Base-by-base conservation (phyloP, 2,329 filamentous ascomycete species). In the Botryotinia convoluta region DNA sequence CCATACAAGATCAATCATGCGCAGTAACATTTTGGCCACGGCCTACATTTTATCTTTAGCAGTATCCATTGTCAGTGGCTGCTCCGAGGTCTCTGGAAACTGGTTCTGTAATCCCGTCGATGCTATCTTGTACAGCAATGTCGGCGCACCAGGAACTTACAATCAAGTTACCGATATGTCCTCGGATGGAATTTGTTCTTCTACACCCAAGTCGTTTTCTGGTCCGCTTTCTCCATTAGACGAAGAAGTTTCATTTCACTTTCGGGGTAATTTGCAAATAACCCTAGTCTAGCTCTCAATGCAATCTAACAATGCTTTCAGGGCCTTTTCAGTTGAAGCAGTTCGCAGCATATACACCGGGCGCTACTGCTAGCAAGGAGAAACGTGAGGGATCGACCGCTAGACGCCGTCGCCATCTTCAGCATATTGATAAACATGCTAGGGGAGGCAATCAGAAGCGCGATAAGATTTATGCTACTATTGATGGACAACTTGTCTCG, bases 241-340 rank as follows among this genome's bases (percentile, higher is more conserved):
- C 75, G 89, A 92, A 80, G 91, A 92, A 83, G 92, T 93, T 83
- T 73, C 71, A 12, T 54, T 73, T 32, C 64, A 69, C 54, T 73
- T 73, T 35, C 65, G 71, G 35, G 71, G 71, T 64, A 73, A 51
- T 45, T 45, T 51, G 18, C 37, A 22, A 54, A 71, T 26, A 26
- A 42, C 20, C 8, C 16, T 8, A 9, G 29, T 48, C 51, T 37
- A n/a, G 42, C 35, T 37, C 18, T 20, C 22, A 32, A 39, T 35
- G 3, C 32, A 20, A 69, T 29, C 71, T 72, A 51, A 72, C 48
- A 45, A 61, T 7, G 26, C n/a, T 12, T 29, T 22, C 51, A 73
- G 93, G 92, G 4, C 92, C 92, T 1, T 81, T 93, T 77, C 83
- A 87, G 57, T 80, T 95, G 45, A 89, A 89, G 79, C 87, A 92